Evolutionary conservation across 179 eudicot species (phyloP).

Genomic region (Gypsophila paniculata): DNA sequence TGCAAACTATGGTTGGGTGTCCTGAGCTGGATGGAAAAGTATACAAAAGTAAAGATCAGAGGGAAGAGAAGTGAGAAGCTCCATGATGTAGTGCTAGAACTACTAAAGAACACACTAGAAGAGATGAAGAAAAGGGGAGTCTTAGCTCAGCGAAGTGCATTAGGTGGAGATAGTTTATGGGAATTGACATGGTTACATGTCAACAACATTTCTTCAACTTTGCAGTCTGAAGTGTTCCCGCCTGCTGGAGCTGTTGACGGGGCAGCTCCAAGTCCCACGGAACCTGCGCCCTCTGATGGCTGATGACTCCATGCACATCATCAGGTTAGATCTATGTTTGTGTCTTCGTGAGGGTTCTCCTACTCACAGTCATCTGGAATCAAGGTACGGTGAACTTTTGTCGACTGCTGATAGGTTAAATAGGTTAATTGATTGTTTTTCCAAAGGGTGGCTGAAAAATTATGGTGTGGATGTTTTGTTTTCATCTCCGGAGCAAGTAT

Average conservation of each 20-base stretch:
- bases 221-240: slow-evolving; percentile 70
- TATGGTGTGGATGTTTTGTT: slow-evolving; percentile 3
- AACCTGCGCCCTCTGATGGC: slow-evolving; percentile 24
- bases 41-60: slow-evolving; percentile 56
- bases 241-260: slow-evolving; percentile 22
- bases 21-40: slow-evolving; percentile 55
- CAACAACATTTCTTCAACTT: slow-evolving; percentile 51
- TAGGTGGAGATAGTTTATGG: slow-evolving; percentile 74
- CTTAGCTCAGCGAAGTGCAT: slow-evolving; percentile 47
- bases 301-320: slow-evolving; percentile 8
- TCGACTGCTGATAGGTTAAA: background rate
- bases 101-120: slow-evolving; percentile 47
- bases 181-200: slow-evolving; percentile 75
- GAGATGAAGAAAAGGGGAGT: slow-evolving; percentile 55
- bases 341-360: background rate
- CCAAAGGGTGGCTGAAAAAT: background rate
- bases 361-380: background rate
- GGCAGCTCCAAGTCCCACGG: slow-evolving; percentile 18
- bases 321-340: background rate
- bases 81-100: slow-evolving; percentile 58
- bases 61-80: slow-evolving; percentile 62
- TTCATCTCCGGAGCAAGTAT: slow-evolving; percentile 4
- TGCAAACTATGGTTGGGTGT: slow-evolving; percentile 64
- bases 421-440: slow-evolving; percentile 3
- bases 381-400: background rate